Percentiles rank a stretch among this genome's conserved stretches.
Conservation (phyloP, 2,329 filamentous ascomycete species). For the Botrytis fabae region DNA sequence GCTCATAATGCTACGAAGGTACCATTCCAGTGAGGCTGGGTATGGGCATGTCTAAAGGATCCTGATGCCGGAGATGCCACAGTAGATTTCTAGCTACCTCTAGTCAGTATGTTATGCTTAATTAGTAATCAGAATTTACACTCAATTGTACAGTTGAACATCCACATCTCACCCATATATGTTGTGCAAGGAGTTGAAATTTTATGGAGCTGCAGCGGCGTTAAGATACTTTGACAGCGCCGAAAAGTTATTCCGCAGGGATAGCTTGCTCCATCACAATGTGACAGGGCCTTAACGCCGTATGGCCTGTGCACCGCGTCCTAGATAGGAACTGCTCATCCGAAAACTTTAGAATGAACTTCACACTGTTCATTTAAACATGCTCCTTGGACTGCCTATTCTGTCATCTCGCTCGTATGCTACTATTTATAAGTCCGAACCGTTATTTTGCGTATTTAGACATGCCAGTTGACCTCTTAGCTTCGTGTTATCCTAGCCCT, state of each 20-base stretch:
- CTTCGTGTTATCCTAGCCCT: not conserved
- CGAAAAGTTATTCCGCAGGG: not conserved
- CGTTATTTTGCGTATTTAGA: not conserved
- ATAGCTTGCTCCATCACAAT: not conserved
- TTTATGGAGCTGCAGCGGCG: not conserved
- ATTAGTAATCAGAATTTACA: slow-evolving; percentile 5
- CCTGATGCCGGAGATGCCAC: not conserved
- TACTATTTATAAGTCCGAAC: not conserved
- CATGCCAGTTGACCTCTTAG: not conserved
- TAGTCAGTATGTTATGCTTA: not conserved
- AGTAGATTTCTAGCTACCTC: not conserved
- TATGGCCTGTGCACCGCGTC: not conserved
- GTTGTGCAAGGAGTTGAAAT: slow-evolving; percentile 4
- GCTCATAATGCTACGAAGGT: slow-evolving; percentile 10
- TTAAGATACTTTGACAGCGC: not conserved
- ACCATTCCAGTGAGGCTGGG: slow-evolving; percentile 15
- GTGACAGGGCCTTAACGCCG: not conserved
- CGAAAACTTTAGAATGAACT: not conserved
- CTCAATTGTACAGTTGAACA: not conserved
- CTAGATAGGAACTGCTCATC: not conserved
- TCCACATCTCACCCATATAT: not conserved
- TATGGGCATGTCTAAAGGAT: not conserved
- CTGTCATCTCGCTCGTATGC: not conserved
- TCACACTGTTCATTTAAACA: not conserved
- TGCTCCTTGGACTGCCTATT: not conserved